Evolutionary conservation across 306 rosid genomes (phyloP).

Genomic region (Morella rubra): DNA sequence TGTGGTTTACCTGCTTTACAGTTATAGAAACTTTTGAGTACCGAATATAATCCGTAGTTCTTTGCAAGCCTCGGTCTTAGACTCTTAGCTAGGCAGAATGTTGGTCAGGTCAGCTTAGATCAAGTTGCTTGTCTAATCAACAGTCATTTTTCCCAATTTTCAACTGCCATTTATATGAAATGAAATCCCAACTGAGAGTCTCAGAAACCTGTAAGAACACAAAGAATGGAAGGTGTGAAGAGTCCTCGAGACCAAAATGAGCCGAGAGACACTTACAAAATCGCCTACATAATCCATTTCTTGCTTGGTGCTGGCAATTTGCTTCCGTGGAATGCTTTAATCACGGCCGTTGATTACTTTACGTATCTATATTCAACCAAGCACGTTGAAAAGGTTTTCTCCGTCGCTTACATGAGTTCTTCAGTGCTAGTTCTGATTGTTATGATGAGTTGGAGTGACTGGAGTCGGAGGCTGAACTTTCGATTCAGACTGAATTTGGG

Average conservation of each 20-base stretch:
- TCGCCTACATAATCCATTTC: constrained; percentile 86
- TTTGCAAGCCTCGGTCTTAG: constrained; percentile 37
- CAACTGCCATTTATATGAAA: constrained; percentile 8
- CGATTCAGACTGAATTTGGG: constrained; percentile 66
- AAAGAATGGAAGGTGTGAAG: constrained; percentile 54
- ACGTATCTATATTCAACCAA: constrained; percentile 65
- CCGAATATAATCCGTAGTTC: neutral
- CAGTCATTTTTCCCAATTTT: constrained; percentile 29
- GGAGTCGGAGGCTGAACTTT: constrained; percentile 50
- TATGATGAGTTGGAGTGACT: constrained; percentile 68
- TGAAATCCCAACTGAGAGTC: constrained; percentile 28
- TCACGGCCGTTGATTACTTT: constrained; percentile 93
- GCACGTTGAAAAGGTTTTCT: constrained; percentile 78
- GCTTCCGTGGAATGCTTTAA: constrained; percentile 95
- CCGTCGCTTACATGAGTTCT: constrained; percentile 76
- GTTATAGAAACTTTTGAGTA: constrained; percentile 25
- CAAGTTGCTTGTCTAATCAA: constrained; percentile 48
- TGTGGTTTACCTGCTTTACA: constrained; percentile 10
- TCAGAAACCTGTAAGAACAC: constrained; percentile 10
- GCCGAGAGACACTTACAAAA: constrained; percentile 49
- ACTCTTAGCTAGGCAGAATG: constrained; percentile 19
- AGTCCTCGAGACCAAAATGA: constrained; percentile 39
- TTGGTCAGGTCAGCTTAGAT: constrained; percentile 22
- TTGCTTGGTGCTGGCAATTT: constrained; percentile 85
- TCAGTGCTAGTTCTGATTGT: constrained; percentile 60